Evolutionary conservation across 345 rosid genomes (phyloP).

Genomic region (Tarenaya hassleriana): DNA sequence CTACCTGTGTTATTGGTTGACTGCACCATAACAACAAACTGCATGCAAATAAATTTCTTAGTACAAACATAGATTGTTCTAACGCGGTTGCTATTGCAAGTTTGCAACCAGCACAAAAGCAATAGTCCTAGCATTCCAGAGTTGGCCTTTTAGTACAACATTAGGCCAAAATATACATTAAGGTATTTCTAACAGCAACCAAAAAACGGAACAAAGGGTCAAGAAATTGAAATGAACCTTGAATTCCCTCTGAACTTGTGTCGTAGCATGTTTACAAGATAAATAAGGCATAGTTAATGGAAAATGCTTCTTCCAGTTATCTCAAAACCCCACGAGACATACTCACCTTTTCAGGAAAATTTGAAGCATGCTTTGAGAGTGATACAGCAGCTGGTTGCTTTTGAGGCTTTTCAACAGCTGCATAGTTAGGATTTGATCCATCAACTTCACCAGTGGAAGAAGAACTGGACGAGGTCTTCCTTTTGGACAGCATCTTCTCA

Average conservation of each 20-base stretch:
- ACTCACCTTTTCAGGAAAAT: constrained; percentile 86
- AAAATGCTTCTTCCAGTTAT: constrained; percentile 3
- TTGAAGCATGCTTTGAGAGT: constrained; percentile 50
- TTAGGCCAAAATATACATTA: neutral
- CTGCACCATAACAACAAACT: neutral
- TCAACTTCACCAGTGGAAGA: constrained; percentile 33
- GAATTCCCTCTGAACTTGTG: too few species aligned
- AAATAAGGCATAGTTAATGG: neutral
- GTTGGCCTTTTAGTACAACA: neutral
- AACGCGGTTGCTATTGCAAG: constrained; percentile 1
- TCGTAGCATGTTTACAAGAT: neutral
- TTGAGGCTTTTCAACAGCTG: constrained; percentile 37
- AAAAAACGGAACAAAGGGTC: too few species aligned
- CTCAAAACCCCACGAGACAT: constrained; percentile 7
- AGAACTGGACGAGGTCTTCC: constrained; percentile 38
- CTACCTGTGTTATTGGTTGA: constrained; percentile 2
- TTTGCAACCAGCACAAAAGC: neutral
- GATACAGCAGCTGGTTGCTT: constrained; percentile 46
- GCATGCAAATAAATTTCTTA: neutral
- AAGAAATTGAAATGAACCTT: too few species aligned
- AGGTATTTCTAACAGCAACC: neutral
- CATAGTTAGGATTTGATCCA: constrained; percentile 32
- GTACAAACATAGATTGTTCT: constrained; percentile 1
- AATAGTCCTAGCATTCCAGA: neutral
- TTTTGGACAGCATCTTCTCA: constrained; percentile 59